Base-by-base conservation (phyloP, 2,329 filamentous ascomycete genomes). In the Colletotrichum sp. region DNA sequence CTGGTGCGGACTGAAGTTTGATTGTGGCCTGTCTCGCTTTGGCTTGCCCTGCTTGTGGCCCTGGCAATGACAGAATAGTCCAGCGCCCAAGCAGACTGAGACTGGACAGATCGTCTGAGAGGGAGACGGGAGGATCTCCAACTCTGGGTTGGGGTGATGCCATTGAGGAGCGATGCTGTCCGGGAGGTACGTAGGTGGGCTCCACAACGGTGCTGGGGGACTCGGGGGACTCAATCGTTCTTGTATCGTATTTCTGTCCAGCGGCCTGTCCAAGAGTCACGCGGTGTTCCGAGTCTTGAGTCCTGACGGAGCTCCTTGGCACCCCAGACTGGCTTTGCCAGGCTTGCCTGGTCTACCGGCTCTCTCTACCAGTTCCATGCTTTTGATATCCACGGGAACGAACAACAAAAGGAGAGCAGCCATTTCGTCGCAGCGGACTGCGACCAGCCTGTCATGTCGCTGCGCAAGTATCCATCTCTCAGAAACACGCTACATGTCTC, bases 71-170 rank as follows among this genome's bases (percentile, higher is more conserved):
- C 70, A 73, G 43, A 69, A 43, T 32, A 32, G 61, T 64, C 61
- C 30, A 7, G 14, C 28, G 69, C 43, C 48, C 39, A 16, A 55
- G 52, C 67, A 21, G 14, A 73, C 32, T n/a, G 48, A 18, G 69
- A 75, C 73, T 65, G 65, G 70, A 65, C 59, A 67, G 59, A 73
- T 55, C 59, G 43, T 73, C 73, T 65, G 73, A 60, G 70, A 26
- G 73, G 7, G n/a, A 66, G 26, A 61, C 73, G 63, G 68, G 55
- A 72, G 60, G 43, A 75, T 68, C 32, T 68, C 34, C 43, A 73
- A 75, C 28, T 57, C 67, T 61, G 70, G 43, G 30, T 67, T 71
- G 61, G 32, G 39, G 74, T 69, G 74, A 68, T 73, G 73, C 70
- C 73, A 69, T 69, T 57, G 64, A 73, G 64, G 59, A 65, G 72